These are phyloP conservation scores for Colletotrichum lini DNA, from an alignment of 2,329 filamentous ascomycete species.

Conservation along the genomic window DNA sequence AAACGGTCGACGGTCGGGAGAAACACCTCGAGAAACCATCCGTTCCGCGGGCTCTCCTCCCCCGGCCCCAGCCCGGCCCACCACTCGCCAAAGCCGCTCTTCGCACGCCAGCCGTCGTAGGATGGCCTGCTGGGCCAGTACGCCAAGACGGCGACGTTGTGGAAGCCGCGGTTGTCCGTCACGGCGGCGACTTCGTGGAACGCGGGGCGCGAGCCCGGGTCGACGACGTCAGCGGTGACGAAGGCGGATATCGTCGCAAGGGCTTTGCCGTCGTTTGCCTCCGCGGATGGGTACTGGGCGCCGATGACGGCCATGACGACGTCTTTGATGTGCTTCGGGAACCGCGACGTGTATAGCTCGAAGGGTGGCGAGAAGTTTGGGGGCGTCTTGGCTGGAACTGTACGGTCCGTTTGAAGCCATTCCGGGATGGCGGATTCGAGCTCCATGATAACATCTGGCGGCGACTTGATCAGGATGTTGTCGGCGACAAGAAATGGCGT, in stretches of 20 bases:
- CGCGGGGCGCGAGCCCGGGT: not conserved
- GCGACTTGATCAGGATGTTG: not conserved
- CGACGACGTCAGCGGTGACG: not conserved
- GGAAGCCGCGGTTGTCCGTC: constrained; percentile 28
- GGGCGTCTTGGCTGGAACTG: constrained; percentile 9
- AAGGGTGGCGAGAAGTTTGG: constrained; percentile 29
- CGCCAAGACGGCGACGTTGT: constrained; percentile 49
- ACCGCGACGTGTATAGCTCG: constrained; percentile 37
- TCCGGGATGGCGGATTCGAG: constrained; percentile 19
- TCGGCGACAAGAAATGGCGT: too few species aligned
- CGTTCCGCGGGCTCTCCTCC: constrained; percentile 42
- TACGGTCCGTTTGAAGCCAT: constrained; percentile 9
- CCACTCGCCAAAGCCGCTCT: constrained; percentile 55
- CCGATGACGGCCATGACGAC: constrained; percentile 41
- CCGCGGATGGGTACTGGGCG: constrained; percentile 29
- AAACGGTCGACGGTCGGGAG: constrained; percentile 57
- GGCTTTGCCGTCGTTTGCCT: constrained; percentile 4
- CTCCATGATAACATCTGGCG: not conserved
- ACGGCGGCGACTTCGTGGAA: constrained; percentile 39
- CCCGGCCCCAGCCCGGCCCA: constrained; percentile 51
- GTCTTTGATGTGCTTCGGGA: constrained; percentile 31
- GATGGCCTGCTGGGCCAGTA: constrained; percentile 53
- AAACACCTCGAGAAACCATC: constrained; percentile 61
- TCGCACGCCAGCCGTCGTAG: constrained; percentile 50
- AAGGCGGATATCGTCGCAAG: constrained; percentile 27